A percentile compares a stretch with the other conserved stretches of the same genome.
Evolutionary conservation across 768 basidiomycete species (phyloP).

Genomic region (Myochromella boudieri): DNA sequence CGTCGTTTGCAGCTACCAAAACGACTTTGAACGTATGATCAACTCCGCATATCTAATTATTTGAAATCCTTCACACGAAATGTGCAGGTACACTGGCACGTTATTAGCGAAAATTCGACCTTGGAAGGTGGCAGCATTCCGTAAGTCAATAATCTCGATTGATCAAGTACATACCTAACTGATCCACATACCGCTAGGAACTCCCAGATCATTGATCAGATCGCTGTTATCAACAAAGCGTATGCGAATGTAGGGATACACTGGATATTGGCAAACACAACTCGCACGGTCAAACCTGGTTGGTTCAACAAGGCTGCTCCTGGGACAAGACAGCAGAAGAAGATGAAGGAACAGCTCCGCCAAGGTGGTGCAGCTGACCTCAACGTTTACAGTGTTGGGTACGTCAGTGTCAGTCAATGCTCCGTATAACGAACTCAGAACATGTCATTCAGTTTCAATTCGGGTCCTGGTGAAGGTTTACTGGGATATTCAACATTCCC

Average conservation of each 20-base stretch:
- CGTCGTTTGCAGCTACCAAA: too few relatives aligned
- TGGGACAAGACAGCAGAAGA: constrained; percentile 32
- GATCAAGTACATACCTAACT: neutral
- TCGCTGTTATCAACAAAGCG: constrained; percentile 41
- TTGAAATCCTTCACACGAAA: too few relatives aligned
- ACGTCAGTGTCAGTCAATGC: constrained; percentile 2
- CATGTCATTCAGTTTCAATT: constrained; percentile 21
- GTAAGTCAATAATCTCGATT: constrained; percentile 25
- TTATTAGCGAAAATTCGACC: constrained; percentile 29
- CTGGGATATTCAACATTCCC: constrained; percentile 58
- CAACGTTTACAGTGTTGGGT: constrained; percentile 53
- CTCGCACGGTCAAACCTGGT: constrained; percentile 40
- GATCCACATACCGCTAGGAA: constrained; percentile 12
- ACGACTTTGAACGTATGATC: too few relatives aligned
- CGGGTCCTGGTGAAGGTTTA: constrained; percentile 33
- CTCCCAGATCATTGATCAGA: constrained; percentile 17
- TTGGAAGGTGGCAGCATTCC: constrained; percentile 41
- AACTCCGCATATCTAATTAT: too few relatives aligned
- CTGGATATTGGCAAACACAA: constrained; percentile 39
- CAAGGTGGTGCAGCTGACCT: constrained; percentile 39
- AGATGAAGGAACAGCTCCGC: constrained; percentile 49
- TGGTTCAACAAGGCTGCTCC: constrained; percentile 50
- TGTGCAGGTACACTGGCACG: constrained; percentile 30
- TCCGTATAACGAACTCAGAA: too few relatives aligned
- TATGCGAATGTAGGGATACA: constrained; percentile 35